Base-by-base conservation (phyloP, 441 rosid species). In the Adansonia rubrostipa region DNA sequence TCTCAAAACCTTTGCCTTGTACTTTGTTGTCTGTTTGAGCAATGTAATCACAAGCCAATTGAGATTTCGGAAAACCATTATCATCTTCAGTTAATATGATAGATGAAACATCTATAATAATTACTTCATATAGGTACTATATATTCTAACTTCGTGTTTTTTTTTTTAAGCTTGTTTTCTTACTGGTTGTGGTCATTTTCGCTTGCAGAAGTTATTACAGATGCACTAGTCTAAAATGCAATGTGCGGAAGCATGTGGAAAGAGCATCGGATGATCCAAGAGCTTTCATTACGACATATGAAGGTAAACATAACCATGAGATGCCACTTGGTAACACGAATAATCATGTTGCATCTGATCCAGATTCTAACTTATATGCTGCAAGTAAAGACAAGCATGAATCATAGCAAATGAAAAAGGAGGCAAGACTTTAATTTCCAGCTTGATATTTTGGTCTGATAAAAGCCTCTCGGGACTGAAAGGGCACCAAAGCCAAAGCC, bases 251-350 rank as follows among this genome's bases (percentile, higher is more conserved):
- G 90, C 92, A 92, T 9, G 98, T 96, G 2, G 99, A 96, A 78
- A 85, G 95, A 81, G 94, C 92, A 51, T 90, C 92, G 10, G 98
- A 93, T 70, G 97, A 93, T 86, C 92, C 98, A 1, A 85, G 78
- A 77, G 91, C 97, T 72, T 92, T 92, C 69, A 86, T 96, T 70
- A 94, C 99, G 28, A 96, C 98, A 0, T 96, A 96, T 17, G 98
- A 94, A 77, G 99, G 98, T 4, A 93, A 91, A 79, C 99, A 96
- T 73, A 93, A 89, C 84, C 99, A 96, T 60, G 96, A 93, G 63
- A 90, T 93, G 92, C 93, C 92, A 48, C 66, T 73, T 11, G 85
- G 82, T 78, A 80, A 60, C 77, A 17, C 88, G 64, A 80, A 71
- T 66, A 50, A 83, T 19, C 76, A 78, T n/a, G 77, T 84, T 45